A percentile compares a stretch with the other conserved stretches of the same genome.
These are phyloP conservation scores for Syncephalastrum monosporum DNA, from an alignment of 371 early-diverging fungal genomes.

Conservation along the genomic window DNA sequence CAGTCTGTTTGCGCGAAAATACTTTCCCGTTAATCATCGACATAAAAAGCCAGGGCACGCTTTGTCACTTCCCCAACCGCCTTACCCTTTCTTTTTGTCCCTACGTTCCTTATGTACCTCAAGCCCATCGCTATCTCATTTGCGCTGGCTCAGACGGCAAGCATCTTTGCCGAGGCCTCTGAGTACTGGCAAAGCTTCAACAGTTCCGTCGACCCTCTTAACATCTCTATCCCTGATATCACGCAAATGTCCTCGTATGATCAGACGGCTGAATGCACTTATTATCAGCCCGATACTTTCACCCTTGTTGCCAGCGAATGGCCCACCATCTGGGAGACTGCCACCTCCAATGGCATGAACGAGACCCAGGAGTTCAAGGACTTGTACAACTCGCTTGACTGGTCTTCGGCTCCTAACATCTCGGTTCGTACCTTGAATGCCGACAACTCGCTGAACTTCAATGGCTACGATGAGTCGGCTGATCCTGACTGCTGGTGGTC, in stretches of 20 bases:
- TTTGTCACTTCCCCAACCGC: background rate
- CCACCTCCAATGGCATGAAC: constrained; percentile 43
- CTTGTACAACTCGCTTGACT: constrained; percentile 40
- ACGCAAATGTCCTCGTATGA: constrained; percentile 37
- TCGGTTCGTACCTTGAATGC: constrained; percentile 22
- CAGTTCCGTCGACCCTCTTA: constrained; percentile 27
- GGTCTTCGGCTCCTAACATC: constrained; percentile 35
- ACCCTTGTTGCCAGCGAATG: constrained; percentile 22
- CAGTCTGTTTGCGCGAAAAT: background rate
- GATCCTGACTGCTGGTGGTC: constrained; percentile 52
- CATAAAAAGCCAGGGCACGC: constrained; percentile 1
- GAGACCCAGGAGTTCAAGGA: constrained; percentile 32
- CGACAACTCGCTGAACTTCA: constrained; percentile 29
- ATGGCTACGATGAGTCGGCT: constrained; percentile 27
- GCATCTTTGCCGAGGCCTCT: background rate
- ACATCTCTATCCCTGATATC: constrained; percentile 31
- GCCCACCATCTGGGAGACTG: constrained; percentile 37
- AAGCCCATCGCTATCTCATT: constrained; percentile 26
- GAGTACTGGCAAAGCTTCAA: constrained; percentile 19
- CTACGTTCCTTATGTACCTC: constrained; percentile 22
- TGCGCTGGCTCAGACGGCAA: constrained; percentile 17
- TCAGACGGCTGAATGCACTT: constrained; percentile 28
- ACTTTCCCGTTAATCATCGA: background rate
- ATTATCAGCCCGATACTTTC: constrained; percentile 21
- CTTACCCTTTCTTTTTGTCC: constrained; percentile 4